These are phyloP conservation scores for Biscogniauxia mediterranea DNA, from an alignment of 2,329 filamentous ascomycete species.

Conservation along the genomic window DNA sequence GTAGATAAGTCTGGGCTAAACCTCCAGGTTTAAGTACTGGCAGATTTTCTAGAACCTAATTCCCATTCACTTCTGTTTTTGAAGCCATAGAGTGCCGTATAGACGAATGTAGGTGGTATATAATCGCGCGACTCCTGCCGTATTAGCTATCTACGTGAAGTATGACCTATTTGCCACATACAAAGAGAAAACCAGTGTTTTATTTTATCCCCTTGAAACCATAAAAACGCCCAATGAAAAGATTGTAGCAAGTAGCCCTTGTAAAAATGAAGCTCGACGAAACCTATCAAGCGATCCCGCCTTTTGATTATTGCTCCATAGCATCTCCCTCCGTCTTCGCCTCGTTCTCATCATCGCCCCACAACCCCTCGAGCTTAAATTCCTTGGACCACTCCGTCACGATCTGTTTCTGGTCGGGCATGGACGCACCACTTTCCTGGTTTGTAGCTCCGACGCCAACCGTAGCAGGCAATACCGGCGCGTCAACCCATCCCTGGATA, in stretches of 20 bases:
- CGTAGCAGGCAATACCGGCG: conserved; percentile 65
- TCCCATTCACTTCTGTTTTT: background rate
- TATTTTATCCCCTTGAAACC: background rate
- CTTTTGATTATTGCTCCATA: conserved; percentile 49
- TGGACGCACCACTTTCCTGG: conserved; percentile 7
- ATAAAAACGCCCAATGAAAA: background rate
- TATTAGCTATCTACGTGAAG: background rate
- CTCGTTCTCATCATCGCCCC: conserved; percentile 62
- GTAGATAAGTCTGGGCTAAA: too few relatives aligned
- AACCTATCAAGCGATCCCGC: background rate
- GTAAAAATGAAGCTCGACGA: background rate
- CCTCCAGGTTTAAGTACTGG: too few relatives aligned
- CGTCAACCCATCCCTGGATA: conserved; percentile 87
- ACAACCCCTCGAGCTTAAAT: conserved; percentile 91
- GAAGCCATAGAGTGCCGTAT: background rate
- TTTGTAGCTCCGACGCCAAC: conserved; percentile 11
- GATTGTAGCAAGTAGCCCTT: background rate
- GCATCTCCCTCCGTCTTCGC: conserved; percentile 37
- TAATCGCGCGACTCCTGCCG: background rate
- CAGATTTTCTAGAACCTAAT: background rate
- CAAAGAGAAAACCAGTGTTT: too few relatives aligned
- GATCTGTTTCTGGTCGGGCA: conserved; percentile 64
- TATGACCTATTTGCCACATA: background rate
- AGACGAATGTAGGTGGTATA: background rate
- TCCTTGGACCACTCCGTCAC: conserved; percentile 84